Base-by-base conservation (phyloP, 805 yeast genomes). In the Zygoascus flipseniorum region DNA sequence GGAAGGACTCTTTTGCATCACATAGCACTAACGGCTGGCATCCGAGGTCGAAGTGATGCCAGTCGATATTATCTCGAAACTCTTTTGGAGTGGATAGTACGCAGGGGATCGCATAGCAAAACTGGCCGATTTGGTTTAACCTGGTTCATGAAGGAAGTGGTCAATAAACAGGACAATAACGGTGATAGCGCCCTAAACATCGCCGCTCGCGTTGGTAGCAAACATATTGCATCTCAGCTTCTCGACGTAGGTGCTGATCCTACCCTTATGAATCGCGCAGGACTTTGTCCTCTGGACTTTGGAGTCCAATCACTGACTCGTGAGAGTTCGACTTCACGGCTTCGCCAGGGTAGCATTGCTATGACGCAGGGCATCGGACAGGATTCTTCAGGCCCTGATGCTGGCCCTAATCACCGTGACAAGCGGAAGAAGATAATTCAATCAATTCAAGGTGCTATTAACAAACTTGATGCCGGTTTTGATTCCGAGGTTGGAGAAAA, bases 171-270 rank as follows among this genome's bases (percentile, higher is more conserved):
- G 58, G 99, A 93, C 70, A 74, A 81, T 52, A 90, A 90, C 62
- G 99, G 99, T 26, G 97, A 93, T 66, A 93, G 99, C 0, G 90
- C 97, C 48, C 74, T 93, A 56, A 95, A 90, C 65, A 86, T 93
- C 53, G 95, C 95, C 0, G 93, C 97, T 0, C 79, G 95, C 61
- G 80, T 93, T 26, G 95, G 95, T 8, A 86, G 87, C 65, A 80
- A 82, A 47, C 82, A 85, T 46, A 78, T 93, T 53, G 90, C 86
- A 9, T 88, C 86, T 57, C 87, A 85, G 57, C 74, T 93, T 48
- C 68, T 93, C 50, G 90, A 87, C 57, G 85, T 87, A 53, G 97
- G 97, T 39, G 97, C 97, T 1, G 86, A 90, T 64, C 80, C 86
- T 5, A 75, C 76, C 35, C 76, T 88, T 48, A 80, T 88, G 5